Base-by-base conservation (phyloP, 1,284 basidiomycete species). In the Pseudozyma tsukubaensis region DNA sequence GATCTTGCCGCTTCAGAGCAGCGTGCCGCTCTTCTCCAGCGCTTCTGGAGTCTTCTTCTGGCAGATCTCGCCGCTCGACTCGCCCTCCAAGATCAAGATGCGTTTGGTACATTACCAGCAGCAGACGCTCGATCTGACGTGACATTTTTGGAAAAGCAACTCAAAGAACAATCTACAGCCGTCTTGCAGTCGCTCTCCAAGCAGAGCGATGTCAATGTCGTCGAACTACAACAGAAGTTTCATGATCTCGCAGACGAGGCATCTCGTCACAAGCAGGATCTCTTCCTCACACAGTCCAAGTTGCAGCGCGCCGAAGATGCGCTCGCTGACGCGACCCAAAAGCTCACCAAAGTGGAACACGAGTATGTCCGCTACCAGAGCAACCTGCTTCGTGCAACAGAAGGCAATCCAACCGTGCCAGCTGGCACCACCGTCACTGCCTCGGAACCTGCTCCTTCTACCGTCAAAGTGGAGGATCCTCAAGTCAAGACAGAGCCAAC, bases 11-110 rank as follows among this genome's bases (percentile, higher is more conserved):
- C 68, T 11, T 57, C 76, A 16, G 76, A 78, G 50, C 52, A 59
- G 35, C 70, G 70, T 18, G 55, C 73, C 8, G 66, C 71, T 12
- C 12, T 59, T 12, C 64, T 80, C n/a, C 68, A 76, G 4, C 64
- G 69, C 47, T 80, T 78, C 55, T 80, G 79, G 79, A 65, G 60
- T 35, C 24, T 65, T 19, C 49, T 80, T 13, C 60, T 63, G 32
- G 57, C 76, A 42, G 58, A 71, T 40, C 54, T 77, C 12, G 61
- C 66, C 11, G 47, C 60, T 24, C 49, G 71, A 13, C 58, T 72
- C 6, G 64, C 59, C 24, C 44, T 78, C 42, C 61, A 68, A 45
- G 74, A 75, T 42, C 69, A 61, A 35, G 57, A 69, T 50, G 47
- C 64, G 7, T 56, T 63, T 29, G 52, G 58, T 11, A 39, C 57